phyloP scores from a whole-genome alignment of 805 yeast species.

The Phaffomyces antillensis region DNA sequence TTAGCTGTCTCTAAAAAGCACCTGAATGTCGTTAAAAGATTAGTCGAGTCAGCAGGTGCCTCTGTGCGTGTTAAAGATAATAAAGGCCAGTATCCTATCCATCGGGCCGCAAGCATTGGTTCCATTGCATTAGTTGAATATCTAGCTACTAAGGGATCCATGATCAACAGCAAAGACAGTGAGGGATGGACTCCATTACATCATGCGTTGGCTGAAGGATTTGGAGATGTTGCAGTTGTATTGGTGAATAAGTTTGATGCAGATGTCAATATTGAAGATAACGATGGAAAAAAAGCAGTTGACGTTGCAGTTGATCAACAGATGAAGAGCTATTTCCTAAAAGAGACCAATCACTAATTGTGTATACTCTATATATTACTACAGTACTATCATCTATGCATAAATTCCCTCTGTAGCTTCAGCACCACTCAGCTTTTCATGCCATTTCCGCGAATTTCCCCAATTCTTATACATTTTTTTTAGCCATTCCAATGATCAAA shows the following conservation, averaged over 20 bases:
- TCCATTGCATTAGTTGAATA: slow-evolving; percentile 47
- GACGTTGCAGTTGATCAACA: slow-evolving; percentile 51
- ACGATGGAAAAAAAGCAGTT: slow-evolving; percentile 47
- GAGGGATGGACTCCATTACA: slow-evolving; percentile 84
- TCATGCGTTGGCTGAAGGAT: slow-evolving; percentile 88
- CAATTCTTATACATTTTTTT: neutral
- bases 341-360: neutral
- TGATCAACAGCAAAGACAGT: slow-evolving; percentile 60
- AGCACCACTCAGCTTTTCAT: neutral
- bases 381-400: too few species aligned
- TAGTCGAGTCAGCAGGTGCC: slow-evolving; percentile 46
- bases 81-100: slow-evolving; percentile 59
- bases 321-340: slow-evolving; percentile 20
- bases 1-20: slow-evolving; percentile 70
- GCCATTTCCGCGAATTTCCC: too few species aligned
- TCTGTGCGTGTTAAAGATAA: slow-evolving; percentile 62
- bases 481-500: neutral
- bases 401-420: too few species aligned
- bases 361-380: neutral
- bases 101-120: slow-evolving; percentile 80
- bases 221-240: slow-evolving; percentile 62
- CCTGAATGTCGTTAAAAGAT: slow-evolving; percentile 40
- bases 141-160: slow-evolving; percentile 47
- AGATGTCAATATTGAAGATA: slow-evolving; percentile 38
- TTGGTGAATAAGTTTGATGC: slow-evolving; percentile 60